Evolutionary conservation across 768 basidiomycete genomes (phyloP).

Genomic region (Lactifluus rugatus): DNA sequence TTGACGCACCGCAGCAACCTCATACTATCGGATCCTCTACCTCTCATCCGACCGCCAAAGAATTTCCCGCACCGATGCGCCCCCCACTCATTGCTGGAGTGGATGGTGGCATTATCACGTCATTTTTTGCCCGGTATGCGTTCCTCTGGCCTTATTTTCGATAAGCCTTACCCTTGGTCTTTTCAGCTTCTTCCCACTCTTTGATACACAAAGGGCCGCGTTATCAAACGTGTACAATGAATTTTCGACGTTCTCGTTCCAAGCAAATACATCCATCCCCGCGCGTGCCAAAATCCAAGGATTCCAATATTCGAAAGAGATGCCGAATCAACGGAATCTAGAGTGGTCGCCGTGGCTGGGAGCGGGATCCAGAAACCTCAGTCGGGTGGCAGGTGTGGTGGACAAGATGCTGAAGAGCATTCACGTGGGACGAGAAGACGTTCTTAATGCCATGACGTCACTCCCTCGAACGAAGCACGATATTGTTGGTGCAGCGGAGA

Average conservation of each 20-base stretch:
- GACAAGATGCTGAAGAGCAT: constrained; percentile 57
- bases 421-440: constrained; percentile 60
- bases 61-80: constrained; percentile 70
- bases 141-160: not conserved
- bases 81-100: constrained; percentile 69
- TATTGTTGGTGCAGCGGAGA: constrained; percentile 63
- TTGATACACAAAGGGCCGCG: constrained; percentile 63
- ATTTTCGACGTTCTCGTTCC: constrained; percentile 85
- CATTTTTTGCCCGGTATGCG: constrained; percentile 68
- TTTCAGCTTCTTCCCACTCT: constrained; percentile 71
- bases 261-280: constrained; percentile 76
- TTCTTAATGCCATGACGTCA: constrained; percentile 45
- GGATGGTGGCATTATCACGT: constrained; percentile 54
- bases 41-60: constrained; percentile 45
- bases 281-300: constrained; percentile 66
- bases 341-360: constrained; percentile 66
- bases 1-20: constrained; percentile 58
- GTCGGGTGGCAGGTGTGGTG: constrained; percentile 48
- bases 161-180: not conserved
- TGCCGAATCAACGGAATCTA: constrained; percentile 79
- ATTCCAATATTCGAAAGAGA: constrained; percentile 46
- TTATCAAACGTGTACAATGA: constrained; percentile 72
- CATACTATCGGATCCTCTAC: constrained; percentile 31
- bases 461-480: constrained; percentile 81
- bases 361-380: constrained; percentile 68